Evolutionary conservation across 1,284 basidiomycete genomes (phyloP), one percentile per base, ranked within the genome.

Genomic region (Pisolithus thermaeus): DNA sequence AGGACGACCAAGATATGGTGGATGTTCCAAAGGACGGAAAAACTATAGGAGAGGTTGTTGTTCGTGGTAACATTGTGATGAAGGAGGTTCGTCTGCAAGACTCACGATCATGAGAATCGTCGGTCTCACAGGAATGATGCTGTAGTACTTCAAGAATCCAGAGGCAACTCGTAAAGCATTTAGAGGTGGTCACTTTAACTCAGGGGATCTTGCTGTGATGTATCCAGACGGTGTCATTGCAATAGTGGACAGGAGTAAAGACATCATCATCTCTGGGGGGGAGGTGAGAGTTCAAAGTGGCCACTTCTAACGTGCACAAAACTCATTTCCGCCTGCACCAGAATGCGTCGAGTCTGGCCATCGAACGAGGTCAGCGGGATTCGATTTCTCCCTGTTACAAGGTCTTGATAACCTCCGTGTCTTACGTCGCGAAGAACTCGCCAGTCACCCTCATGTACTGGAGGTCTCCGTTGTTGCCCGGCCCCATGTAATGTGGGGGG

Each of bases 391-490:
- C 20, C 11, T 1, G 11, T 32, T 43, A 18, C 12, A 18, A 14
- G 46, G 12, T 20, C 42, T 35, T 35, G 7, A 37, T 12, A 35
- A 11, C 16, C 8, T 18, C 32, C 40, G 44, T 55, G 38, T 53
- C 4, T 9, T 22, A 35, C 14, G 32, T 35, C 5, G 23, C 50
- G 37, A 43, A 90, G 88, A 90, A 64, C 75, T 95, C 4, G 78
- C 89, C 1, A 78, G 76, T n/a, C 92, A 95, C 62, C 83, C 85
- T 1, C 84, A 90, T 64, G 76, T 95, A 18, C 74, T 91, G 6
- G 92, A 95, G 66, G 87, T 85, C 9, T 82, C 87, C 32, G 90
- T 94, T n/a, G 79, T 95, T 3, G 92, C 90, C 2, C 79, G 90
- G 18, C 57, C 74, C 18, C 89, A 94, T 64, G 62, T 74, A 2